Conservation (phyloP, 2,329 filamentous ascomycete species). For the Epichloe sylvatica region DNA sequence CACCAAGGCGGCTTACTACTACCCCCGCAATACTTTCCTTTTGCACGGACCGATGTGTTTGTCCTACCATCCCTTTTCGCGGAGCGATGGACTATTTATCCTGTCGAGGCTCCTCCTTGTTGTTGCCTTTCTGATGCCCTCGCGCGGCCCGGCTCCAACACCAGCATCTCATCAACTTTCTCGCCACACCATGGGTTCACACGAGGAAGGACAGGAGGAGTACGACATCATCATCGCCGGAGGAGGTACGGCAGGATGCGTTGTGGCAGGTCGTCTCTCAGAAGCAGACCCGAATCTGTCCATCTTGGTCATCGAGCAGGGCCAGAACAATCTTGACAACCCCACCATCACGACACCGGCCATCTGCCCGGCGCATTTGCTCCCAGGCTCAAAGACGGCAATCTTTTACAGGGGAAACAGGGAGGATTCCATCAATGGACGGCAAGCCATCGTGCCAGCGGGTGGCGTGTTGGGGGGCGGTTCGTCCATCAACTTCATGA, state of each 20-base stretch:
- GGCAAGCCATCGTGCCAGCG: slow-evolving; percentile 11
- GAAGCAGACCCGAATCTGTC: slow-evolving; percentile 13
- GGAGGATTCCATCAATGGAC: slow-evolving; percentile 11
- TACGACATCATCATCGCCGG: slow-evolving; percentile 14
- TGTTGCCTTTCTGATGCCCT: too few species aligned
- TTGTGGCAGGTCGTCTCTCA: slow-evolving; percentile 14
- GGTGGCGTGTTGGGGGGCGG: slow-evolving; percentile 19
- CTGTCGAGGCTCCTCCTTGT: too few species aligned
- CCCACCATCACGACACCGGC: slow-evolving; percentile 13
- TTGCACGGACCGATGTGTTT: too few species aligned
- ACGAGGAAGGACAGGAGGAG: slow-evolving; percentile 3
- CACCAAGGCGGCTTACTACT: too few species aligned
- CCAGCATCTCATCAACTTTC: too few species aligned
- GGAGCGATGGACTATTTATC: too few species aligned
- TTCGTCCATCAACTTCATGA: slow-evolving; percentile 21
- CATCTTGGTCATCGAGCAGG: slow-evolving; percentile 16
- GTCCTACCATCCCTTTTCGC: too few species aligned
- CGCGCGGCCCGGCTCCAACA: too few species aligned
- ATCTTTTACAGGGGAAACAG: slow-evolving; percentile 13
- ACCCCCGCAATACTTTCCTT: too few species aligned
- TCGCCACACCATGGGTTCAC: slow-evolving; percentile 6
- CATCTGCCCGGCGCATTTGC: slow-evolving; percentile 10
- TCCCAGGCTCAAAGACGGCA: slow-evolving; percentile 10
- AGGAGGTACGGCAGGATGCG: slow-evolving; percentile 16
- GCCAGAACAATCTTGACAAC: slow-evolving; percentile 14